Percentiles rank a stretch among this genome's conserved stretches.
Conservation (phyloP, 371 early-diverging fungal genomes). For the Phascolomyces articulosus region DNA sequence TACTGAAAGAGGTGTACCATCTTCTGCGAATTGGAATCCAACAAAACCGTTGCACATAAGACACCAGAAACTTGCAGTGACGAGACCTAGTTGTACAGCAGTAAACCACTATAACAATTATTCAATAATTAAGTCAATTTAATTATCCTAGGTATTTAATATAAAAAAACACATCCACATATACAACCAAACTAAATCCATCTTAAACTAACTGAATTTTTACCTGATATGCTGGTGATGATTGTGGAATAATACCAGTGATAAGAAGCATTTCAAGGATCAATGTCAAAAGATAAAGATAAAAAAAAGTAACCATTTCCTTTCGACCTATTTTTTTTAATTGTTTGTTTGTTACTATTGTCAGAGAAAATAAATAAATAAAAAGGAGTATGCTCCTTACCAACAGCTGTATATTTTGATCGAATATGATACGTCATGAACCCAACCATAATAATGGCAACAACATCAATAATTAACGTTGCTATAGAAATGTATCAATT, state of each 20-base stretch:
- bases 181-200: too few species aligned
- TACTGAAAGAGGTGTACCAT: constrained; percentile 89
- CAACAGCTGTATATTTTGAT: constrained; percentile 92
- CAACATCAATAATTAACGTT: constrained; percentile 78
- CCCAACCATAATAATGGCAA: constrained; percentile 86
- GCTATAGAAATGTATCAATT: constrained; percentile 29
- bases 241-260: constrained; percentile 81
- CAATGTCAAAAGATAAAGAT: constrained; percentile 74
- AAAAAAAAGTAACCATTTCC: constrained; percentile 94
- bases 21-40: constrained; percentile 96
- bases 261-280: constrained; percentile 82
- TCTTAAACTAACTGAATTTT: constrained; percentile 10
- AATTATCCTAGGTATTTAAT: too few species aligned
- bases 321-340: constrained; percentile 66
- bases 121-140: neutral
- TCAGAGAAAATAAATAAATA: neutral
- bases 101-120: constrained; percentile 73
- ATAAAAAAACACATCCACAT: too few species aligned
- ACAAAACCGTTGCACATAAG: constrained; percentile 94
- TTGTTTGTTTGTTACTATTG: neutral
- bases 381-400: constrained; percentile 37
- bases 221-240: constrained; percentile 75
- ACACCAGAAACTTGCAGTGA: constrained; percentile 88
- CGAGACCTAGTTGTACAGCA: constrained; percentile 82
- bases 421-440: constrained; percentile 93